Percentiles rank a stretch among this genome's conserved stretches.
Evolutionary conservation across 192 early-diverging fungal genomes (phyloP).

Genomic region (Obelidium mucronatum): DNA sequence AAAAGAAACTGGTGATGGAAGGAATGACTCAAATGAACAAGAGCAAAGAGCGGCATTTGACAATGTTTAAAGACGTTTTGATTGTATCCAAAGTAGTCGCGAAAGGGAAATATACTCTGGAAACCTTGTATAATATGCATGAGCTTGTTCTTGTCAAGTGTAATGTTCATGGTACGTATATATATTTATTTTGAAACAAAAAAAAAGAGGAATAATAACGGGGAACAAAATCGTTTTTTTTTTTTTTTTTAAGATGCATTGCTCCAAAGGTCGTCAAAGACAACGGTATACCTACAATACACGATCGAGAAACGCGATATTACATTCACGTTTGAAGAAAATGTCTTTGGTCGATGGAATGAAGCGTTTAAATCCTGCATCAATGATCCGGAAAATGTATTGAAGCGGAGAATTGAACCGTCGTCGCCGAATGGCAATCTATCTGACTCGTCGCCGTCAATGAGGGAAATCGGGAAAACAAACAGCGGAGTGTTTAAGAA

Average conservation of each 20-base stretch:
- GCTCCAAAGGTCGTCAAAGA: background rate
- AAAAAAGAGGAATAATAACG: too few species aligned
- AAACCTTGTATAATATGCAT: conserved; percentile 37
- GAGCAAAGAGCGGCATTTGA: conserved; percentile 54
- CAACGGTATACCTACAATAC: conserved; percentile 24
- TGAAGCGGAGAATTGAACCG: conserved; percentile 22
- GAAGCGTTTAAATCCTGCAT: conserved; percentile 30
- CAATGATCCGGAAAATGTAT: conserved; percentile 31
- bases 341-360: background rate
- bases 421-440: background rate
- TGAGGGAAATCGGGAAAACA: conserved; percentile 21
- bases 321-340: conserved; percentile 16
- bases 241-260: too few species aligned
- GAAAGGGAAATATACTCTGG: conserved; percentile 47
- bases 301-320: conserved; percentile 26
- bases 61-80: conserved; percentile 57
- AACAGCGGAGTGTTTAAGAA: conserved; percentile 20
- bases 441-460: too few species aligned
- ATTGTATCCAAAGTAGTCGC: conserved; percentile 54
- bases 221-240: too few species aligned
- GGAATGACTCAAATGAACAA: conserved; percentile 49
- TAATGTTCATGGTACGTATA: conserved; percentile 8
- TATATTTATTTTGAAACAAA: background rate
- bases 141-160: conserved; percentile 31
- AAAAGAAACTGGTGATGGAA: conserved; percentile 58